Percentiles rank a stretch among this genome's conserved stretches.
These are phyloP conservation scores for Scheffersomyces lignosus DNA, from an alignment of 805 yeast genomes.

Conservation along the genomic window DNA sequence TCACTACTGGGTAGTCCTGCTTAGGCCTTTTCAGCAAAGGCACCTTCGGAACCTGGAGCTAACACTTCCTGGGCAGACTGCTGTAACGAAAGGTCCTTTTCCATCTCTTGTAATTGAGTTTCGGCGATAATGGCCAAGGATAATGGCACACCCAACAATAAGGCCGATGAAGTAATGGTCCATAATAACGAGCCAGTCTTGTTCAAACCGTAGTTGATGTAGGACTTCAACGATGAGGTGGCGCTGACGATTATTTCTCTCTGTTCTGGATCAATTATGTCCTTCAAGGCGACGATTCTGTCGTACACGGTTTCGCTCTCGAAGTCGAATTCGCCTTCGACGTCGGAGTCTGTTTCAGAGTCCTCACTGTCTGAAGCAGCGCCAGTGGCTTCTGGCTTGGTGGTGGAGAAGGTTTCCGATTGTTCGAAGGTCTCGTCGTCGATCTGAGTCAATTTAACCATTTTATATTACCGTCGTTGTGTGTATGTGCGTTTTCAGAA, in stretches of 20 bases:
- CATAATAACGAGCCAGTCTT: conserved; percentile 79
- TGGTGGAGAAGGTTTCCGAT: conserved; percentile 29
- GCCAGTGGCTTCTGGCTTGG: conserved; percentile 26
- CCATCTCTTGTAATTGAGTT: conserved; percentile 92
- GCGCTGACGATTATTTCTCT: conserved; percentile 51
- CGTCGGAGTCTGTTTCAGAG: conserved; percentile 48
- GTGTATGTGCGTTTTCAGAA: conserved; percentile 10
- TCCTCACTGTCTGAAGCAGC: conserved; percentile 39
- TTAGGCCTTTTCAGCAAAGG: conserved; percentile 33
- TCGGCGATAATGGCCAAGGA: conserved; percentile 87
- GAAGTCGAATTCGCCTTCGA: conserved; percentile 60
- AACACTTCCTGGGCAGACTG: conserved; percentile 74
- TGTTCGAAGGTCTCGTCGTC: conserved; percentile 55
- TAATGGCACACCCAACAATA: conserved; percentile 90
- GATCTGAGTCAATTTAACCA: conserved; percentile 78
- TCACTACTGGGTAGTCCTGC: too few species aligned
- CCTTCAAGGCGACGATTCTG: conserved; percentile 88
- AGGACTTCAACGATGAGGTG: conserved; percentile 21
- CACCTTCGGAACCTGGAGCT: conserved; percentile 64
- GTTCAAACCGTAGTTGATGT: conserved; percentile 45
- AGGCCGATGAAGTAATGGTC: conserved; percentile 79
- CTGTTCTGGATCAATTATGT: conserved; percentile 85
- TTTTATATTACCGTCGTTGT: conserved; percentile 27
- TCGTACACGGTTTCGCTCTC: conserved; percentile 83
- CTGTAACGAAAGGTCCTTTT: conserved; percentile 83